phyloP scores from a whole-genome alignment of 352 stramenopile genomes.

The Pythium biforme region DNA sequence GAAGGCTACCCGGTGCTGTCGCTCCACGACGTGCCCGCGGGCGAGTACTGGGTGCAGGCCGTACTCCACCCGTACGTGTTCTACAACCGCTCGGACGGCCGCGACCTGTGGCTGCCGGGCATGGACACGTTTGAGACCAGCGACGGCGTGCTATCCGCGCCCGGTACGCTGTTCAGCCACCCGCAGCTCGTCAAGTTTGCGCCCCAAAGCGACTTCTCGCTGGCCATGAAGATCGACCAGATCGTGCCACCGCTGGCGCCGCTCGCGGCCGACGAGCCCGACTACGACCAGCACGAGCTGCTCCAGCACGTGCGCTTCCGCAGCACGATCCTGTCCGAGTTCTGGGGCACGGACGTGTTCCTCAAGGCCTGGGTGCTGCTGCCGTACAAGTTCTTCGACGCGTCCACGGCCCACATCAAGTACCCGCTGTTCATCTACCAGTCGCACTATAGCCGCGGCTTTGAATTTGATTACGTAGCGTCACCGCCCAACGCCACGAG shows the following conservation, averaged over 20 bases:
- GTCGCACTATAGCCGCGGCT: slow-evolving; percentile 64
- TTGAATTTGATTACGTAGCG: slow-evolving; percentile 55
- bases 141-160: slow-evolving; percentile 48
- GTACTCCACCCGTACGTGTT: slow-evolving; percentile 60
- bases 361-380: slow-evolving; percentile 74
- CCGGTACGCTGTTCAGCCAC: slow-evolving; percentile 58
- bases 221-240: slow-evolving; percentile 50
- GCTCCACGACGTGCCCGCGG: slow-evolving; percentile 41
- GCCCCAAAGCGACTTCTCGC: slow-evolving; percentile 29
- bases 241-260: slow-evolving; percentile 37
- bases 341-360: slow-evolving; percentile 69
- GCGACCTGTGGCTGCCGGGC: slow-evolving; percentile 42
- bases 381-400: slow-evolving; percentile 64
- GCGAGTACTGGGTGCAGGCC: slow-evolving; percentile 64
- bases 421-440: slow-evolving; percentile 80
- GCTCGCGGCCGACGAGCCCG: slow-evolving; percentile 23
- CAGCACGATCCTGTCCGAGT: slow-evolving; percentile 52
- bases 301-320: slow-evolving; percentile 71
- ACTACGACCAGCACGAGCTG: slow-evolving; percentile 42
- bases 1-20: slow-evolving; percentile 48
- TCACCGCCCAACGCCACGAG: slow-evolving; percentile 26
- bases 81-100: slow-evolving; percentile 62
- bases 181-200: slow-evolving; percentile 48
- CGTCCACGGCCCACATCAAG: slow-evolving; percentile 43
- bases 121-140: slow-evolving; percentile 61